Base-by-base conservation (phyloP, 2,329 filamentous ascomycete genomes). In the Cordyceps pruinosa region DNA sequence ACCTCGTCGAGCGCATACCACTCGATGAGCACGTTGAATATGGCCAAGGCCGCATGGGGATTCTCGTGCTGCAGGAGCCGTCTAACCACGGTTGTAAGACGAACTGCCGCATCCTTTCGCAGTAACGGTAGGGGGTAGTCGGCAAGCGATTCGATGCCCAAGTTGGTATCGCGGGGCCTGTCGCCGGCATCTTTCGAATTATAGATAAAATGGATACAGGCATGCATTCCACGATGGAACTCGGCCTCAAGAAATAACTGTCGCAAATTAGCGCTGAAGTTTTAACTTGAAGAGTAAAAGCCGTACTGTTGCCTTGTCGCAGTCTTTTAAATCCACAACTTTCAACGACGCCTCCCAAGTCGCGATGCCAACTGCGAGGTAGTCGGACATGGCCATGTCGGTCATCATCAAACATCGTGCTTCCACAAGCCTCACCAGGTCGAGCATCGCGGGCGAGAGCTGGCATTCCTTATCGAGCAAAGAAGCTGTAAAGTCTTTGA, bases 181-280 rank as follows among this genome's bases (percentile, higher is more conserved):
- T 42, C n/a, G n/a, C 10, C 10, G 17, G 49, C 37, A 2, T 52
- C 15, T 42, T 52, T 52, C 3, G 49, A 42, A 10, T 52, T 52
- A 12, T 42, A 52, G n/a, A 52, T 12, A 7, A 52, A 52, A 19
- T 52, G 49, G 19, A 52, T 25, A 7, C 19, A 52, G 2, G n/a
- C 37, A 15, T 52, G 49, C 49, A 52, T 52, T 8, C 49, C 49
- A 15, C 49, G 49, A 15, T 52, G 49, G 37, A 52, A 52, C 49
- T 52, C 49, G 10, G 49, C 49, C 15, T 52, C 49, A 12, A 52
- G 49, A 23, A 42, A 30, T 15, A 52, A 25, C 49, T 52, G 23
- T 2, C 13, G 9, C 4, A 4, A 9, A 23, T 49, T 35, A 49
- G 46, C 19, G 25, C 12, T n/a, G 5, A n/a, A 25, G 34, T 41